Evolutionary conservation across 2,329 filamentous ascomycete genomes (phyloP).

Genomic region (Aspergillus fischeri): DNA sequence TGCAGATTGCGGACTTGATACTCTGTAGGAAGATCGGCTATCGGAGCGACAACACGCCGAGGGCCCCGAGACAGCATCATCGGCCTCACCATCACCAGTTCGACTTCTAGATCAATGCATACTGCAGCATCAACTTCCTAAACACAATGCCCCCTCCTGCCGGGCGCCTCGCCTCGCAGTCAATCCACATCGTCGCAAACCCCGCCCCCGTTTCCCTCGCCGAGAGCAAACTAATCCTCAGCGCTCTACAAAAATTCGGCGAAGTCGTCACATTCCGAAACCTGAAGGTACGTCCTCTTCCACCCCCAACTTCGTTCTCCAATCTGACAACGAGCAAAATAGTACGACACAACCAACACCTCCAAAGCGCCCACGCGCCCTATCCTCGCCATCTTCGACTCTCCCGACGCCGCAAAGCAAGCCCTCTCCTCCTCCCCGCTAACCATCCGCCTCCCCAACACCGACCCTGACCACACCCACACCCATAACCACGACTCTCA

Average conservation of each 20-base stretch:
- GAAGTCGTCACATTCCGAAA: slow-evolving; percentile 38
- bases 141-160: slow-evolving; percentile 12
- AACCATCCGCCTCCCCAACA: slow-evolving; percentile 16
- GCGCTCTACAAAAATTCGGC: slow-evolving; percentile 39
- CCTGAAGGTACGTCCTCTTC: slow-evolving; percentile 23
- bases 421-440: slow-evolving; percentile 33
- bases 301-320: background rate
- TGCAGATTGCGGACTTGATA: background rate
- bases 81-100: slow-evolving; percentile 1
- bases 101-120: slow-evolving; percentile 1
- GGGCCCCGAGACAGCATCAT: background rate
- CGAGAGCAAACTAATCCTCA: slow-evolving; percentile 33
- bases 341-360: slow-evolving; percentile 29
- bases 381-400: slow-evolving; percentile 35
- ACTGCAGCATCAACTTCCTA: background rate
- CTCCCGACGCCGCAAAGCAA: slow-evolving; percentile 28
- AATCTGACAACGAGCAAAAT: background rate
- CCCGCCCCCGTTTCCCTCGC: slow-evolving; percentile 26
- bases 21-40: background rate
- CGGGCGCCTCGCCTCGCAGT: slow-evolving; percentile 15
- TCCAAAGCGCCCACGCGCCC: slow-evolving; percentile 15
- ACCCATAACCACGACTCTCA: background rate
- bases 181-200: slow-evolving; percentile 29
- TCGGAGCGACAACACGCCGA: background rate
- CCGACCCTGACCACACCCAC: background rate